These are phyloP conservation scores for Urochloa ruziziensis DNA, from an alignment of 176 grass and related monocot genomes.

Conservation along the genomic window DNA sequence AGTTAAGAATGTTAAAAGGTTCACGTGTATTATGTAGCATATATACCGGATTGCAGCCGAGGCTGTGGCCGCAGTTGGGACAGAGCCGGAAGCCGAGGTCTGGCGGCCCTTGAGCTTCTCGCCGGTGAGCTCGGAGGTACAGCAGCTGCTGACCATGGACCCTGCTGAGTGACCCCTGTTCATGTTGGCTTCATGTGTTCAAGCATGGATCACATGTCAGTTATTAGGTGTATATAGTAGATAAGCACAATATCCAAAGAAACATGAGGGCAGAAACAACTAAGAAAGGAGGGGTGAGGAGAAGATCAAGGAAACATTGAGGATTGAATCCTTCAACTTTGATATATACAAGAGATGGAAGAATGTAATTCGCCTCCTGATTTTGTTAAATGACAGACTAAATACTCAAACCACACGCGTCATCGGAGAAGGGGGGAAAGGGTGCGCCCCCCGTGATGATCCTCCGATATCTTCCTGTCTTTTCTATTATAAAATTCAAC, in stretches of 20 bases:
- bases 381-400: too few species aligned
- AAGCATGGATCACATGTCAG: neutral
- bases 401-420: too few species aligned
- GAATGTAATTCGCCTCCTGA: too few species aligned
- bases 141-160: neutral
- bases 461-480: neutral
- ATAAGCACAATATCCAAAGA: neutral
- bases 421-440: neutral
- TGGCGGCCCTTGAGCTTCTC: constrained; percentile 49
- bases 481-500: neutral
- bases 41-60: constrained; percentile 53
- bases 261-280: neutral
- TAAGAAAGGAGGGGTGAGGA: neutral
- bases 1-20: too few species aligned
- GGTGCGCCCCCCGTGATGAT: too few species aligned
- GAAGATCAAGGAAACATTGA: too few species aligned
- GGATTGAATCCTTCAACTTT: neutral
- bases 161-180: neutral
- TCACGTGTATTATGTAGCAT: neutral
- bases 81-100: constrained; percentile 36
- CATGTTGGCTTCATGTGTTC: neutral
- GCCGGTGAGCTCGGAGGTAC: constrained; percentile 21
- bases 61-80: constrained; percentile 58
- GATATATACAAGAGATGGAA: neutral
- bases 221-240: neutral